Evolutionary conservation across 2,329 filamentous ascomycete genomes (phyloP).

Genomic region (Claviceps sp.): DNA sequence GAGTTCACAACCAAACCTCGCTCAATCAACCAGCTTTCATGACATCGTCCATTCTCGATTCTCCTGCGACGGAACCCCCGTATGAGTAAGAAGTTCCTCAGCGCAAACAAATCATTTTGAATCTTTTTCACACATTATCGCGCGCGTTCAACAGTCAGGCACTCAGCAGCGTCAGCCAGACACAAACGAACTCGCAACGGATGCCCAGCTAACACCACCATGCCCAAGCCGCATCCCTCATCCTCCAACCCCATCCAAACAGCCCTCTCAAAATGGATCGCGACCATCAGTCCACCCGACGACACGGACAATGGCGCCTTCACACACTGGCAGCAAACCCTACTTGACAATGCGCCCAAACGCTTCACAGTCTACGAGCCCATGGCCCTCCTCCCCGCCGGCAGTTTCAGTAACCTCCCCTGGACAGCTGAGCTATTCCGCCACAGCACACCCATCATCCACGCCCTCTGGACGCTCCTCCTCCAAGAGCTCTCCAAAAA

Average conservation of each 20-base stretch:
- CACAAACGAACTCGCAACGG: background rate
- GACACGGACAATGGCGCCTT: background rate
- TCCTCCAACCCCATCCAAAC: slow-evolving; percentile 17
- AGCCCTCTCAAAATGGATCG: slow-evolving; percentile 18
- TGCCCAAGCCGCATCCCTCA: slow-evolving; percentile 13
- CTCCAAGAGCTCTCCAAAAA: slow-evolving; percentile 30
- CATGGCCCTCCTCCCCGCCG: slow-evolving; percentile 45
- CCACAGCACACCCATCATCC: slow-evolving; percentile 11
- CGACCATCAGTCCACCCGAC: slow-evolving; percentile 2
- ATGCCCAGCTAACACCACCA: slow-evolving; percentile 6
- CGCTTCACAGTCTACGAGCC: slow-evolving; percentile 48
- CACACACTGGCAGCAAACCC: slow-evolving; percentile 11
- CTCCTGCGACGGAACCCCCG: background rate
- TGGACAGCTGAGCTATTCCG: slow-evolving; percentile 27
- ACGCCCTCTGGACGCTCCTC: slow-evolving; percentile 35
- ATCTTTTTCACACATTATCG: background rate
- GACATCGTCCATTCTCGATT: background rate
- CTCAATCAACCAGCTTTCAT: background rate
- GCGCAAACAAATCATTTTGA: background rate
- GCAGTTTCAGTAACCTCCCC: slow-evolving; percentile 33
- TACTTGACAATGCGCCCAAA: slow-evolving; percentile 34
- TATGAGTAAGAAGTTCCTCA: background rate
- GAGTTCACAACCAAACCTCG: background rate
- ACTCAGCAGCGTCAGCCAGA: background rate
- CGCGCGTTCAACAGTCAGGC: background rate